Base-by-base conservation (phyloP, 352 stramenopile genomes). In the Phytophthora fragariaefolia region DNA sequence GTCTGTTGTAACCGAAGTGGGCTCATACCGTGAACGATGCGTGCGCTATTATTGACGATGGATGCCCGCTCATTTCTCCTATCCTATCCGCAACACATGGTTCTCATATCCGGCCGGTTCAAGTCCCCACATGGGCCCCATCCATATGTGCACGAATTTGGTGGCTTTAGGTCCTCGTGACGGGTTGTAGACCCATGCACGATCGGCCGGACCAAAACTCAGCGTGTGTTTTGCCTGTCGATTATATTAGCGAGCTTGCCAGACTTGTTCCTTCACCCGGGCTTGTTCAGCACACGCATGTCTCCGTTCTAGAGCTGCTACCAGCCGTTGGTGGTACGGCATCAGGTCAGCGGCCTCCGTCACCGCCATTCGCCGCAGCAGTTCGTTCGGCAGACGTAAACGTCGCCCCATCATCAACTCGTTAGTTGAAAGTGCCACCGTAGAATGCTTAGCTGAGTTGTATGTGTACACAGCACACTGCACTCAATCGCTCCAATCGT, bases 91-190 rank as follows among this genome's bases (percentile, higher is more conserved):
- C 4, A 63, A n/a, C 13, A 43, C 2, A 8, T 47, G 47, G 27
- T 63, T 51, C 1, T 54, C 40, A 6, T 51, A 61, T 9, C 52
- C 52, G 7, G 38, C 52, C 1, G 52, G 13, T 18, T 60, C 52
- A 1, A 60, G 6, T 2, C 50, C 28, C 0, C 22, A 1, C 34
- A 43, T 5, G 2, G 52, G 38, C 13, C 34, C 52, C 36, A 51
- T 50, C 36, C 52, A 60, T 26, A 40, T 38, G 18, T 60, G 52
- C 17, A 60, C 52, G 9, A 60, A 60, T 9, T 60, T 51, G 10
- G 38, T 45, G 4, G 36, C 36, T 12, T 36, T 60, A 20, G 18
- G 4, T 0, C 40, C 38, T 0, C 36, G 8, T 1, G 38, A 38
- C 4, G 26, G 53, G 20, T 38, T 46, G 6, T 60, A 38, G 6